phyloP scores from a whole-genome alignment of 495 filamentous ascomycete species.

The Xylaria venustula region DNA sequence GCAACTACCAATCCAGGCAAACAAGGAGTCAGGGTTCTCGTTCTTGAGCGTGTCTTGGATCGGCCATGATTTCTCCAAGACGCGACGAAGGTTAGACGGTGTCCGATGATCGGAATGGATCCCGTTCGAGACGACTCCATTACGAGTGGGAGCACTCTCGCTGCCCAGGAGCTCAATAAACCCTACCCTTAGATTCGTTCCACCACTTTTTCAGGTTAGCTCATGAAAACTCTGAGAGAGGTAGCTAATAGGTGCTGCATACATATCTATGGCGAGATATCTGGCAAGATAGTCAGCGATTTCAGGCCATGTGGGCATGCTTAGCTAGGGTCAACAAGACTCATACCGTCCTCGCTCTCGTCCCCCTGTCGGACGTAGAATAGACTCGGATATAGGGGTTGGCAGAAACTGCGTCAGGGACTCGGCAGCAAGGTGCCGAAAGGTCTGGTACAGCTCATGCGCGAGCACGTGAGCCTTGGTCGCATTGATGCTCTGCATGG shows the following conservation, averaged over 20 bases:
- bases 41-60: constrained; percentile 78
- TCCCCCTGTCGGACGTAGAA: constrained; percentile 55
- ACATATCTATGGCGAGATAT: constrained; percentile 77
- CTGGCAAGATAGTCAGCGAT: constrained; percentile 35
- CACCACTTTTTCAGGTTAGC: constrained; percentile 48
- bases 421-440: constrained; percentile 60
- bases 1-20: constrained; percentile 75
- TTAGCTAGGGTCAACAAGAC: not conserved
- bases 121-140: constrained; percentile 6
- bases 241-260: constrained; percentile 17
- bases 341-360: constrained; percentile 59
- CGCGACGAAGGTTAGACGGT: constrained; percentile 52
- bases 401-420: constrained; percentile 73
- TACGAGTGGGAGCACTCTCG: constrained; percentile 20
- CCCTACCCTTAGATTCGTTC: constrained; percentile 76
- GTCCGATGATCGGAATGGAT: constrained; percentile 9
- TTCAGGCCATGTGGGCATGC: not conserved
- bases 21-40: constrained; percentile 71
- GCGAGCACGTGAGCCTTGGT: constrained; percentile 58
- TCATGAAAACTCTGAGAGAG: not conserved
- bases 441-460: constrained; percentile 59
- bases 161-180: constrained; percentile 68
- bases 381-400: constrained; percentile 69
- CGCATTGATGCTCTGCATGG: constrained; percentile 43
- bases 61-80: constrained; percentile 71